A percentile compares a stretch with the other conserved stretches of the same genome.
These are phyloP conservation scores for Penicillium argentinense DNA, from an alignment of 495 filamentous ascomycete species.

Conservation along the genomic window DNA sequence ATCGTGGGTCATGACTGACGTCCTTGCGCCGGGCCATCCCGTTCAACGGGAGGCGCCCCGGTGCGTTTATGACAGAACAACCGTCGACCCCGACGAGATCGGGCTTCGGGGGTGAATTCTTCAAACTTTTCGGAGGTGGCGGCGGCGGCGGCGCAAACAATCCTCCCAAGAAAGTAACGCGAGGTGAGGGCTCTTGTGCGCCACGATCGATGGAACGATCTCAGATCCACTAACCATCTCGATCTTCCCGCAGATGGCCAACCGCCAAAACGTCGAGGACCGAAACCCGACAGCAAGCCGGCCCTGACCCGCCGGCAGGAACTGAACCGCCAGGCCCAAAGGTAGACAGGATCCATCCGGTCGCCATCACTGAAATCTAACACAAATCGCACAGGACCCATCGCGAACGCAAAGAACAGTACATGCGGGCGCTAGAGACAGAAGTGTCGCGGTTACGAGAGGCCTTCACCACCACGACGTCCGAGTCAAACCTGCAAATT, in stretches of 20 bases:
- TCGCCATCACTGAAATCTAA: not conserved
- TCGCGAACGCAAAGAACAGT: slow-evolving; percentile 93
- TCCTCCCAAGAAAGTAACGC: slow-evolving; percentile 31
- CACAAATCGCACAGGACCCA: slow-evolving; percentile 62
- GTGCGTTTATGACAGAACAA: slow-evolving; percentile 23
- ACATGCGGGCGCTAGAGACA: slow-evolving; percentile 90
- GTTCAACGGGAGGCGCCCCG: slow-evolving; percentile 13
- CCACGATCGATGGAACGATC: too few relatives aligned
- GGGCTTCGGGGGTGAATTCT: slow-evolving; percentile 33
- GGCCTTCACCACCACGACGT: slow-evolving; percentile 43
- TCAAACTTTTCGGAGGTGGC: slow-evolving; percentile 35
- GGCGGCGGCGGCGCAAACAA: not conserved
- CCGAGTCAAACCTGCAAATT: slow-evolving; percentile 34
- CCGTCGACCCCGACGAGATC: slow-evolving; percentile 27
- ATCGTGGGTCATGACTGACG: slow-evolving; percentile 4
- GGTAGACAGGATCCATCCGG: slow-evolving; percentile 49
- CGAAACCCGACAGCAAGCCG: slow-evolving; percentile 95
- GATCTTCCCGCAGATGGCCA: slow-evolving; percentile 64
- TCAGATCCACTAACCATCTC: too few relatives aligned
- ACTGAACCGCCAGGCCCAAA: slow-evolving; percentile 91
- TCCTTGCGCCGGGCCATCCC: slow-evolving; percentile 12
- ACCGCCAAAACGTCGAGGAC: slow-evolving; percentile 83
- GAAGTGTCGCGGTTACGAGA: slow-evolving; percentile 73
- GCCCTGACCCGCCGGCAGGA: slow-evolving; percentile 92
- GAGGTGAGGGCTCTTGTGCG: too few relatives aligned